phyloP scores from a whole-genome alignment of 106 monocot genomes.

The Ottelia alismoides region DNA sequence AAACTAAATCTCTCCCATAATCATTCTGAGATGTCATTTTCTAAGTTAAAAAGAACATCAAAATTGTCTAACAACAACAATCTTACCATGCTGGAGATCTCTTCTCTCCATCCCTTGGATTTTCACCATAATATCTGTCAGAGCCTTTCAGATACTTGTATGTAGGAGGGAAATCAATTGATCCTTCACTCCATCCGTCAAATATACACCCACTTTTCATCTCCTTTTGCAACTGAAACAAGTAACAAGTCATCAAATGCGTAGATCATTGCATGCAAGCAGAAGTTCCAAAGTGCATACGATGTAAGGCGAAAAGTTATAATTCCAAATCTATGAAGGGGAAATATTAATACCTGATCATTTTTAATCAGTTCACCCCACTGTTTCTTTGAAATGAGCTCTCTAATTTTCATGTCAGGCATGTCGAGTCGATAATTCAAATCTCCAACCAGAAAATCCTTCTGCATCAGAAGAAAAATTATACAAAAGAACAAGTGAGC shows the following conservation, averaged over 20 bases:
- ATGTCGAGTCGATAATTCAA: conserved; percentile 60
- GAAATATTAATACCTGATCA: conserved; percentile 44
- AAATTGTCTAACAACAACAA: background rate
- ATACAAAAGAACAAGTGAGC: too few species aligned
- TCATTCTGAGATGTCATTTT: background rate
- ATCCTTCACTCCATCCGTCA: conserved; percentile 67
- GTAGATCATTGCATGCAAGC: too few species aligned
- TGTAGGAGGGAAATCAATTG: conserved; percentile 57
- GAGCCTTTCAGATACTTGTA: conserved; percentile 60
- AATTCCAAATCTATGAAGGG: background rate
- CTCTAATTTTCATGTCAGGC: conserved; percentile 31
- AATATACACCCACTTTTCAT: conserved; percentile 42
- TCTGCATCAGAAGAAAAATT: too few species aligned
- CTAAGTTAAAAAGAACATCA: background rate
- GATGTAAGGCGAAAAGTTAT: background rate
- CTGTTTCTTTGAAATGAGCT: conserved; percentile 22
- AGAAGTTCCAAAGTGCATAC: background rate
- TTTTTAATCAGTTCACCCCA: conserved; percentile 44
- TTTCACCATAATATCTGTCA: conserved; percentile 39
- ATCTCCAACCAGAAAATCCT: conserved; percentile 77
- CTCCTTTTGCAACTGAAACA: conserved; percentile 44
- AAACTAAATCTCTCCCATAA: background rate
- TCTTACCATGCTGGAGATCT: conserved; percentile 67
- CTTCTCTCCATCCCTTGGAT: conserved; percentile 37
- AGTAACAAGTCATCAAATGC: too few species aligned